Base-by-base conservation (phyloP, 768 basidiomycete species). In the Phylloporus sp. region DNA sequence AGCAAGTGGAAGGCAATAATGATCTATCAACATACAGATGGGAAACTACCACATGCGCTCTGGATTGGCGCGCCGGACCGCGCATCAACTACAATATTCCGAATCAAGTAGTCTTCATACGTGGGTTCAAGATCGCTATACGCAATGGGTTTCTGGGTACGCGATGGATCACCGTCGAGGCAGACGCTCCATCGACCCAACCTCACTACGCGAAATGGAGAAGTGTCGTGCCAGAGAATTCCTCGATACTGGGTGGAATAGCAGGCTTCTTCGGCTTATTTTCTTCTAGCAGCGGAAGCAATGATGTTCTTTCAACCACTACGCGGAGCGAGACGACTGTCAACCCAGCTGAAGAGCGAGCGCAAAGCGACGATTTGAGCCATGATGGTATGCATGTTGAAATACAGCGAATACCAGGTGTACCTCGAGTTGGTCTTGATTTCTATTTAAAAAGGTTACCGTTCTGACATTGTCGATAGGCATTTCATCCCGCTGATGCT, bases 91-190 rank as follows among this genome's bases (percentile, higher is more conserved):
- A 40, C 11, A 43, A 35, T 0, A 15, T 24, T 0, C 46, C 53
- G 7, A 67, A 67, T n/a, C 67, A 69, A 35, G 27, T 56, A 1
- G 53, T 68, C 3, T 68, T 68, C 15, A 62, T 68, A 7, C 58
- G 55, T 6, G 67, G 67, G 8, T 61, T 61, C 36, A 66, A 60
- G n/a, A 52, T 63, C 16, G 59, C 62, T 10, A 16, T 56, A 0
- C 53, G 62, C 10, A 22, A 31, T 0, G 26, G 26, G 2, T n/a
- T 28, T 10, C 18, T 43, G 16, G 41, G 41, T 42, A 42, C 40
- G 8, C 41, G 41, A n/a, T 28, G n/a, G 41, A n/a, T 43, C 41
- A 24, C 32, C 20, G 45, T 44, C 20, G 12, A 29, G 28, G 43
- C 43, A 31, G 41, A 43, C 27, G 22, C 22, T 15, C 40, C 24